Evolutionary conservation across 768 basidiomycete genomes (phyloP).

Genomic region (Leucocoprinus leucothites): DNA sequence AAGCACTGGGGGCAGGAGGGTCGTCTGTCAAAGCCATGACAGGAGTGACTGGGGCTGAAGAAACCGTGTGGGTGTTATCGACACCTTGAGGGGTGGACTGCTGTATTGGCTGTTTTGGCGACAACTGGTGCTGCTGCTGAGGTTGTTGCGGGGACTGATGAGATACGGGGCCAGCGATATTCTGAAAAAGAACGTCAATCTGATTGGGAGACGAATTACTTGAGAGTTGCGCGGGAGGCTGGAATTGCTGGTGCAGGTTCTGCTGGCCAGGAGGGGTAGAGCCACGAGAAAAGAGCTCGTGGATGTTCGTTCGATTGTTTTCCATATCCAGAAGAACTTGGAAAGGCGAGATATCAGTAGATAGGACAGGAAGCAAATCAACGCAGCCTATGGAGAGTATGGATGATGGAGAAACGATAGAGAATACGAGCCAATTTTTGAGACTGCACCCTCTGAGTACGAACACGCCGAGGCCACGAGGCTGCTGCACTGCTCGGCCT

Average conservation of each 20-base stretch:
- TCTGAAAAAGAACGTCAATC: constrained; percentile 69
- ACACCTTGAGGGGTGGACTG: constrained; percentile 13
- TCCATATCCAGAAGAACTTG: constrained; percentile 15
- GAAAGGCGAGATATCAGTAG: not conserved
- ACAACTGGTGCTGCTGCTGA: constrained; percentile 18
- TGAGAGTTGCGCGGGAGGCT: constrained; percentile 30
- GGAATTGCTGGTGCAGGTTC: constrained; percentile 15
- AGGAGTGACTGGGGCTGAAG: constrained; percentile 32
- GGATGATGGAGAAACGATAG: constrained; percentile 12
- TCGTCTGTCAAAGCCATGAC: constrained; percentile 46
- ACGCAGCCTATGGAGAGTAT: not conserved
- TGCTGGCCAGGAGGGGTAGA: constrained; percentile 45
- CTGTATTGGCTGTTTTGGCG: constrained; percentile 19
- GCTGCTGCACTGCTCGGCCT: constrained; percentile 29
- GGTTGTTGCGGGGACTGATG: constrained; percentile 23
- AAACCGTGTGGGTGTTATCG: constrained; percentile 27
- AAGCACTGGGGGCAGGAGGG: constrained; percentile 36
- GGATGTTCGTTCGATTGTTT: constrained; percentile 37
- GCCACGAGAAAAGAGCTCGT: constrained; percentile 54
- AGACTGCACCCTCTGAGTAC: constrained; percentile 1
- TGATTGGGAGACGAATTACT: constrained; percentile 50
- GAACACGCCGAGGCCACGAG: constrained; percentile 46
- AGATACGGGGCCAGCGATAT: constrained; percentile 40
- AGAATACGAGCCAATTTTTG: constrained; percentile 19
- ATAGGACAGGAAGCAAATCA: not conserved